Base-by-base conservation (phyloP, 805 yeast genomes). In the Tetrapisispora taiwanensis region DNA sequence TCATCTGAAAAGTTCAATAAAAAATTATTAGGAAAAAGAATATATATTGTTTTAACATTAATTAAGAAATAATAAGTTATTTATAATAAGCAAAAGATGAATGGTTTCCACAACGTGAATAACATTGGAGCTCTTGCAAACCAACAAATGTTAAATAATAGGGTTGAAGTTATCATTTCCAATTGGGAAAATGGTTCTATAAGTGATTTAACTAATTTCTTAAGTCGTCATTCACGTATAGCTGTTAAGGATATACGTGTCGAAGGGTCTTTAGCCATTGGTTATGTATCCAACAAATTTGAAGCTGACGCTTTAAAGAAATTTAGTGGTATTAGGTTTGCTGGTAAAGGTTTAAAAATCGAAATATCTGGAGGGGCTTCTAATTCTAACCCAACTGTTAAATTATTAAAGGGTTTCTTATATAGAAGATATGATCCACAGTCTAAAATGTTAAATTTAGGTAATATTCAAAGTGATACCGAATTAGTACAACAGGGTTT, bases 151-250 rank as follows among this genome's bases (percentile, higher is more conserved):
- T 46, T 46, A 38, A 63, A 60, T 41, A 70, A 67, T 40, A 52
- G 62, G 30, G 68, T 76, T 4, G 68, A 73, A 3, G 72, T 87
- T 10, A 86, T 83, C 50, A 71, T 87, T 10, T 66, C 71, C 32
- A 86, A 88, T 37, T 88, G 96, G 96, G 79, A 82, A 47, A 84
- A 86, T 48, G 94, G 88, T 1, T 60, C 82, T 1, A 70, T 72
- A 47, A 78, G 73, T 17, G 95, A 87, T 47, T 69, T 87, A 46
- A 69, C 83, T 9, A 68, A 71, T 32, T 89, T 88, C 60, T 62
- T 88, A 14, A 74, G 79, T 41, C 72, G 95, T 50, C 85, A 83
- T 56, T 67, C 84, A 14, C 69, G 73, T 42, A 69, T 84, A 17
- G 63, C 70, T 0, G 68, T 89, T 12, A 60, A 63, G 41, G 75